Percentiles rank a stretch among this genome's conserved stretches.
Conservation (phyloP, 768 basidiomycete species). For the Sarcodon sp. region DNA sequence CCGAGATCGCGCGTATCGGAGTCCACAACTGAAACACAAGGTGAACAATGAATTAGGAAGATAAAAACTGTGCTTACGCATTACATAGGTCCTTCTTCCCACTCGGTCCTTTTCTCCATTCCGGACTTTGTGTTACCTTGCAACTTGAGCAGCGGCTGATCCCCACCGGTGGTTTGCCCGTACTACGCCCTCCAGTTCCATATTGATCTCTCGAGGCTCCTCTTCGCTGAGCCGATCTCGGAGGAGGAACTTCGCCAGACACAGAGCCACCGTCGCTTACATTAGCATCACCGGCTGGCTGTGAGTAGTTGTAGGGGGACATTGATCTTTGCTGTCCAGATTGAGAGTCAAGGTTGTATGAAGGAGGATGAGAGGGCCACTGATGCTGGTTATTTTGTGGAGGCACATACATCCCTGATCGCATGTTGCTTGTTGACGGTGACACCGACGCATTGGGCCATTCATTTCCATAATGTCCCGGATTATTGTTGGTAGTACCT, state of each 20-base stretch:
- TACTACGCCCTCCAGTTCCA: slow-evolving; percentile 28
- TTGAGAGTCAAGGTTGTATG: slow-evolving; percentile 14
- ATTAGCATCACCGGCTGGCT: slow-evolving; percentile 7
- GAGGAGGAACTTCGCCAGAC: slow-evolving; percentile 29
- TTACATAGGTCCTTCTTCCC: slow-evolving; percentile 90
- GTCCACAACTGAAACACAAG: slow-evolving; percentile 48
- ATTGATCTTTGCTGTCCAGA: neutral
- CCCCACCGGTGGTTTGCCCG: slow-evolving; percentile 61
- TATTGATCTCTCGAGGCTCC: slow-evolving; percentile 39
- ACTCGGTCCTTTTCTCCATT: slow-evolving; percentile 86
- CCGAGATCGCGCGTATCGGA: slow-evolving; percentile 76
- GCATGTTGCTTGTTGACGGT: slow-evolving; percentile 15
- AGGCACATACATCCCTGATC: slow-evolving; percentile 13
- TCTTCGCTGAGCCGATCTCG: slow-evolving; percentile 26
- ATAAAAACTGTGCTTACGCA: slow-evolving; percentile 46
- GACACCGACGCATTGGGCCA: slow-evolving; percentile 7
- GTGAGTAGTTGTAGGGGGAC: neutral
- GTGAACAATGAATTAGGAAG: slow-evolving; percentile 10
- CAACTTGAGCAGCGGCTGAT: slow-evolving; percentile 69
- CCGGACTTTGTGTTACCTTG: slow-evolving; percentile 70
- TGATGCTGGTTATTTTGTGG: slow-evolving; percentile 22
- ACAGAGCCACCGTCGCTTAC: slow-evolving; percentile 25
- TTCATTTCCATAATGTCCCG: neutral
- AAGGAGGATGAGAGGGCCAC: slow-evolving; percentile 29
- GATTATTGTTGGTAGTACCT: neutral